phyloP scores from a whole-genome alignment of 2,329 filamentous ascomycete genomes.

The Teratosphaeria viscida region DNA sequence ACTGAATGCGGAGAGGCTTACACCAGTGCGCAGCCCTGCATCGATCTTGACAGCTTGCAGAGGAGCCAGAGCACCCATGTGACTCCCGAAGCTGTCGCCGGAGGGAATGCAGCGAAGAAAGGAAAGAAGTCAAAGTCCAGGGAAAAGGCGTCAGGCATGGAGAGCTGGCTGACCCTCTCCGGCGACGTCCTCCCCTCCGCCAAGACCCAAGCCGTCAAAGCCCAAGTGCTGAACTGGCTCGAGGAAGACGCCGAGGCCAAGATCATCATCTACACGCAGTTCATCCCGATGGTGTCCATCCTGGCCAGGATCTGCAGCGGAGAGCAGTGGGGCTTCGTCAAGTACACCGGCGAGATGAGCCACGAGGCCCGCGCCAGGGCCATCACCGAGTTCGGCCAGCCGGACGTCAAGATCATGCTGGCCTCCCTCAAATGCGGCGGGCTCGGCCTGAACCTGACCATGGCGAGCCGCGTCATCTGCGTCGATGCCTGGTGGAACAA shows the following conservation, averaged over 20 bases:
- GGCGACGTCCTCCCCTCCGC: constrained; percentile 33
- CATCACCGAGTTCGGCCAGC: constrained; percentile 36
- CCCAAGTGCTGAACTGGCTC: constrained; percentile 36
- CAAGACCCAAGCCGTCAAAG: constrained; percentile 37
- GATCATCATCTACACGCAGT: constrained; percentile 52
- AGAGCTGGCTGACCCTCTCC: constrained; percentile 29
- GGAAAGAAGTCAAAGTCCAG: constrained; percentile 12
- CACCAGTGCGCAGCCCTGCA: constrained; percentile 13
- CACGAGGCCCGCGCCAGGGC: constrained; percentile 35
- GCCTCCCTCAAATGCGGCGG: constrained; percentile 49
- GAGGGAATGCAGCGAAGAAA: neutral
- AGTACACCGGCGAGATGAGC: constrained; percentile 42
- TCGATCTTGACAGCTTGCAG: constrained; percentile 11
- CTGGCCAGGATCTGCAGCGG: constrained; percentile 39
- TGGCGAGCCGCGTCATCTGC: constrained; percentile 40
- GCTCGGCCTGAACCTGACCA: constrained; percentile 48
- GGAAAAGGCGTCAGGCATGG: constrained; percentile 15
- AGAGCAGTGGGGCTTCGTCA: constrained; percentile 40
- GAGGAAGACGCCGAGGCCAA: constrained; percentile 39
- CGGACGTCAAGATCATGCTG: constrained; percentile 39
- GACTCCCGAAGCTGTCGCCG: neutral
- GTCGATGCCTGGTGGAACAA: constrained; percentile 51
- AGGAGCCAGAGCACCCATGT: neutral
- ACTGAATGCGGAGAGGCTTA: constrained; percentile 25
- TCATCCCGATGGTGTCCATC: constrained; percentile 39